Percentiles rank a stretch among this genome's conserved stretches.
phyloP scores from a whole-genome alignment of 805 yeast genomes.

The Candida pini region DNA sequence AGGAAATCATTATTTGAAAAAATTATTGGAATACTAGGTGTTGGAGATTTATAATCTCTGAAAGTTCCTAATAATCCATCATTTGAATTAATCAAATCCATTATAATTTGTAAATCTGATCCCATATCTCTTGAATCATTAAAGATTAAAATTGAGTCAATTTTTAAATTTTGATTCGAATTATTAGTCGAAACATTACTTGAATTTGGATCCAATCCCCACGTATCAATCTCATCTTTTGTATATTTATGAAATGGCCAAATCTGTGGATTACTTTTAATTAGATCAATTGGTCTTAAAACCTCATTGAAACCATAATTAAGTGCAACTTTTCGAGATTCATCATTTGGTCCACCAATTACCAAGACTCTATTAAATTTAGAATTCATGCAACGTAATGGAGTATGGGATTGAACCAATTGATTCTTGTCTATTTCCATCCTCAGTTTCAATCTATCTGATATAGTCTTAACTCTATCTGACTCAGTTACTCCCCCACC shows the following conservation, averaged over 20 bases:
- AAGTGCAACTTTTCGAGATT: constrained; percentile 68
- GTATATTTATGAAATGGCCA: constrained; percentile 66
- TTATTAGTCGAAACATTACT: constrained; percentile 24
- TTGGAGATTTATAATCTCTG: constrained; percentile 27
- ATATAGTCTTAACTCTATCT: constrained; percentile 50
- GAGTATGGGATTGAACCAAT: constrained; percentile 84
- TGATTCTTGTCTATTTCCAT: constrained; percentile 51
- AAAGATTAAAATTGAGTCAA: constrained; percentile 78
- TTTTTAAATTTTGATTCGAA: constrained; percentile 30
- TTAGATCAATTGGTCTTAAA: constrained; percentile 65
- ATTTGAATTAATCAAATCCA: constrained; percentile 63
- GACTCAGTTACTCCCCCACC: constrained; percentile 80
- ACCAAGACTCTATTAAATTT: constrained; percentile 62
- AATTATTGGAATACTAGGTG: constrained; percentile 63
- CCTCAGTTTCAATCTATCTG: constrained; percentile 35
- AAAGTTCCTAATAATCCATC: constrained; percentile 61
- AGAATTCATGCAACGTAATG: constrained; percentile 56
- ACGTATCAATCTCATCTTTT: constrained; percentile 37
- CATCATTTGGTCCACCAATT: constrained; percentile 77
- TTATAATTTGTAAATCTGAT: constrained; percentile 71
- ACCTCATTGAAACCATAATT: constrained; percentile 76
- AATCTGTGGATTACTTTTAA: constrained; percentile 48
- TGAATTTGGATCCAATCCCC: constrained; percentile 30
- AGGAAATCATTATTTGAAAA: constrained; percentile 80
- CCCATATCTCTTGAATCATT: constrained; percentile 89